A percentile compares a stretch with the other conserved stretches of the same genome.
These are phyloP conservation scores for Buddleja alternifolia DNA, from an alignment of 257 asterid genomes.

Conservation along the genomic window DNA sequence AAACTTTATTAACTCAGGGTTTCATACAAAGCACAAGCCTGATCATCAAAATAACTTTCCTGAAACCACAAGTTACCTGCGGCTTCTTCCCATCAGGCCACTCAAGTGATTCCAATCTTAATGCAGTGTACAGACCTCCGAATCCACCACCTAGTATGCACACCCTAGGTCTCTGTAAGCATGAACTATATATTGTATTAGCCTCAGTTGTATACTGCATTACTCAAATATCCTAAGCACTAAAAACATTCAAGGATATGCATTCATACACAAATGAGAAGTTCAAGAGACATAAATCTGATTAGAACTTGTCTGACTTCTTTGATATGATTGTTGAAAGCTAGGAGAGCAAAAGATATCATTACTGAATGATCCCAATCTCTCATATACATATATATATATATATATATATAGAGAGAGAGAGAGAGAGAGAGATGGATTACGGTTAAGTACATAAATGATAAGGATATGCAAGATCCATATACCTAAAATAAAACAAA, in stretches of 20 bases:
- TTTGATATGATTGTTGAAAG: too few species aligned
- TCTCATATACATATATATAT: too few species aligned
- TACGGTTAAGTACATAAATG: too few species aligned
- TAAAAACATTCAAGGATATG: neutral
- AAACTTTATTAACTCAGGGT: neutral
- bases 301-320: neutral
- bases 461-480: too few species aligned
- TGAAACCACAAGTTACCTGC: conserved; percentile 54
- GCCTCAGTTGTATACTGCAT: conserved; percentile 13
- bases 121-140: conserved; percentile 96
- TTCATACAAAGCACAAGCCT: conserved; percentile 5
- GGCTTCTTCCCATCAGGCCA: conserved; percentile 97
- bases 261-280: neutral
- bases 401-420: too few species aligned
- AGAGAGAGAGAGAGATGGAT: too few species aligned
- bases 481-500: too few species aligned
- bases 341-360: too few species aligned
- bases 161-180: conserved; percentile 85
- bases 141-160: conserved; percentile 99
- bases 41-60: neutral
- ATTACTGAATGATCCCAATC: too few species aligned
- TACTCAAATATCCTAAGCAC: neutral
- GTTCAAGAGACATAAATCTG: neutral
- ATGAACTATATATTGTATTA: conserved; percentile 26
- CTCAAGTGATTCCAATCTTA: conserved; percentile 88